Conservation (phyloP, 352 stramenopile genomes). For the Phytophthora pisi region DNA sequence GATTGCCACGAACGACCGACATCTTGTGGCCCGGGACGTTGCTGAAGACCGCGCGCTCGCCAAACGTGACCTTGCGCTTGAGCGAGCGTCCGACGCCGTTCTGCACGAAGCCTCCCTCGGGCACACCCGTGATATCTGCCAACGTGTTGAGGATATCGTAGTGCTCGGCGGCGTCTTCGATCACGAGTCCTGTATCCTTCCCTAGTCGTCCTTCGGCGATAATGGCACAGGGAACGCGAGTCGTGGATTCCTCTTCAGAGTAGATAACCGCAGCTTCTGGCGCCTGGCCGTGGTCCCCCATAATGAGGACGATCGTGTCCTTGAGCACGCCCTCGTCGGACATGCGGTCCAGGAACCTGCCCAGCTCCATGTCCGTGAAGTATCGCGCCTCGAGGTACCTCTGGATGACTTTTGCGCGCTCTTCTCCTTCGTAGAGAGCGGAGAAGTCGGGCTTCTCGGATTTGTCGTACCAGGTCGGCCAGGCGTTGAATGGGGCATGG, state of each 20-base stretch:
- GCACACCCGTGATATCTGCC: slow-evolving; percentile 62
- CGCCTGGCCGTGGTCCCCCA: slow-evolving; percentile 56
- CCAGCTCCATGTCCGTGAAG: slow-evolving; percentile 60
- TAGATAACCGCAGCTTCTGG: slow-evolving; percentile 48
- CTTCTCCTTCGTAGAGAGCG: slow-evolving; percentile 44
- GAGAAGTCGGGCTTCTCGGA: slow-evolving; percentile 60
- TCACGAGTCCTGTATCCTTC: slow-evolving; percentile 36
- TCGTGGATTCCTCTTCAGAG: slow-evolving; percentile 47
- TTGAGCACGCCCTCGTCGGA: slow-evolving; percentile 46
- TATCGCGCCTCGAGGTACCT: slow-evolving; percentile 63
- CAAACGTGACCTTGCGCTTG: slow-evolving; percentile 40
- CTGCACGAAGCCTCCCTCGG: slow-evolving; percentile 56
- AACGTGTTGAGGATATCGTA: slow-evolving; percentile 72
- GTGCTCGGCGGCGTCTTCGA: slow-evolving; percentile 52
- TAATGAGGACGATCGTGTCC: slow-evolving; percentile 64
- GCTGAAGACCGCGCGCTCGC: slow-evolving; percentile 47
- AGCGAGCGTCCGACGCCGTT: slow-evolving; percentile 59
- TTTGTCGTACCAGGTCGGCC: slow-evolving; percentile 48
- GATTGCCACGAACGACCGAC: slow-evolving; percentile 48
- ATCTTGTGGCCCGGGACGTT: slow-evolving; percentile 59
- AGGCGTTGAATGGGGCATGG: slow-evolving; percentile 39
- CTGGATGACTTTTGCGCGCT: slow-evolving; percentile 36
- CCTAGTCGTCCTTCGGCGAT: slow-evolving; percentile 60
- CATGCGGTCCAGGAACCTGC: slow-evolving; percentile 59
- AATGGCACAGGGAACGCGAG: slow-evolving; percentile 43